phyloP scores from a whole-genome alignment of 2,329 filamentous ascomycete genomes.

The Metarhizium anisopliae region DNA sequence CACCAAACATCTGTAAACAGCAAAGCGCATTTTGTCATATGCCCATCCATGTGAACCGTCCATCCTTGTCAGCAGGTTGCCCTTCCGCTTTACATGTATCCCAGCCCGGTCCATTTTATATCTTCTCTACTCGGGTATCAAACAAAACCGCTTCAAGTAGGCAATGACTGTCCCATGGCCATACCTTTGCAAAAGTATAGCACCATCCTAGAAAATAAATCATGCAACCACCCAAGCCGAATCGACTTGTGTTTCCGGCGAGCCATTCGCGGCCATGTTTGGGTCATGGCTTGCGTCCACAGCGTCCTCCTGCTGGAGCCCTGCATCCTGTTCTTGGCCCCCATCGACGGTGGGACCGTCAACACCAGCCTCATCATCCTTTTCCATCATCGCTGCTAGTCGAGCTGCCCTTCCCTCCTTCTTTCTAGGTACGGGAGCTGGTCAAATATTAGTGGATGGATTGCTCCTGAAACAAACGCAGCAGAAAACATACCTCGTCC shows the following conservation, averaged over 20 bases:
- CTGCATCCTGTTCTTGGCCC: not conserved
- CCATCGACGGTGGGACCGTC: not conserved
- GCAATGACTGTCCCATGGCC: not conserved
- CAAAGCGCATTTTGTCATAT: not conserved
- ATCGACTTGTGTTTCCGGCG: not conserved
- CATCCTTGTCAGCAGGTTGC: not conserved
- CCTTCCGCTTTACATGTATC: not conserved
- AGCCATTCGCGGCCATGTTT: not conserved
- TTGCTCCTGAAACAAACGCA: not conserved
- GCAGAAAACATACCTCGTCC: conserved; percentile 59
- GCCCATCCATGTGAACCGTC: not conserved
- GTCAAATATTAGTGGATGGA: conserved; percentile 10
- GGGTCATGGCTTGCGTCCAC: not conserved
- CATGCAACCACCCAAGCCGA: not conserved
- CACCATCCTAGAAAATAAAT: not conserved
- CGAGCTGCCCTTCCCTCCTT: conserved; percentile 47
- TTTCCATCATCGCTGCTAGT: conserved; percentile 42
- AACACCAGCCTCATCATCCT: conserved; percentile 19
- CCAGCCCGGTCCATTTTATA: not conserved
- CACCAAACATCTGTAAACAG: not conserved
- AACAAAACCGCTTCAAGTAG: not conserved
- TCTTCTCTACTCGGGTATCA: not conserved
- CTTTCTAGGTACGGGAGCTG: conserved; percentile 43
- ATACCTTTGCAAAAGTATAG: too few species aligned
- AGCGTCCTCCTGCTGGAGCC: not conserved